Percentiles rank a stretch among this genome's conserved stretches.
Conservation (phyloP, 2,329 filamentous ascomycete genomes). For the Sporothrix inflata region DNA sequence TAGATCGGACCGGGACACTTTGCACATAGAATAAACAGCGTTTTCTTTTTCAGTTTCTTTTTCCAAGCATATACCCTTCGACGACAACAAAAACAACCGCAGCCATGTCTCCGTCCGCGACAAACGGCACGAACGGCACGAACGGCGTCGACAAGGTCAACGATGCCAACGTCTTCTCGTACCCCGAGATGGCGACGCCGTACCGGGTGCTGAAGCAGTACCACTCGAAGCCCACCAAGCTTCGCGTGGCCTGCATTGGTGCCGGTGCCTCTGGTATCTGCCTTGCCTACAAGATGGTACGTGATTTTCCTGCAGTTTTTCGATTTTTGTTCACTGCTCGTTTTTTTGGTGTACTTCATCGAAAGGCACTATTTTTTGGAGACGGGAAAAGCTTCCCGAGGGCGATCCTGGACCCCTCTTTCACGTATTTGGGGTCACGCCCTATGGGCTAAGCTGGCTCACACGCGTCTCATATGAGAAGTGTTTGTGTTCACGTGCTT, state of each 20-base stretch:
- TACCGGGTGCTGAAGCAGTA: slow-evolving; percentile 42
- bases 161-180: slow-evolving; percentile 35
- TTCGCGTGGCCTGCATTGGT: slow-evolving; percentile 45
- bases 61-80: not conserved
- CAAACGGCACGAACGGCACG: slow-evolving; percentile 22
- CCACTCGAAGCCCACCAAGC: slow-evolving; percentile 43
- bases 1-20: not conserved
- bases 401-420: not conserved
- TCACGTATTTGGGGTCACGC: slow-evolving; percentile 2
- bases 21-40: slow-evolving; percentile 6
- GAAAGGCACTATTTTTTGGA: slow-evolving; percentile 1
- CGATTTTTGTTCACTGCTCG: not conserved
- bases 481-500: not conserved
- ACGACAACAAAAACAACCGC: not conserved
- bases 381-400: slow-evolving; percentile 21
- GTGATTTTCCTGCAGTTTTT: not conserved
- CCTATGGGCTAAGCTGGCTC: not conserved
- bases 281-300: slow-evolving; percentile 50
- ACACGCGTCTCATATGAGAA: not conserved
- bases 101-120: slow-evolving; percentile 20
- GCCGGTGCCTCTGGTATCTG: slow-evolving; percentile 53
- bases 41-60: not conserved
- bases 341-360: not conserved
- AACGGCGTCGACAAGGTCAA: slow-evolving; percentile 25
- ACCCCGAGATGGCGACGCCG: slow-evolving; percentile 36